phyloP scores from a whole-genome alignment of 805 yeast species.

The Wickerhamomyces kurtzmanii region DNA sequence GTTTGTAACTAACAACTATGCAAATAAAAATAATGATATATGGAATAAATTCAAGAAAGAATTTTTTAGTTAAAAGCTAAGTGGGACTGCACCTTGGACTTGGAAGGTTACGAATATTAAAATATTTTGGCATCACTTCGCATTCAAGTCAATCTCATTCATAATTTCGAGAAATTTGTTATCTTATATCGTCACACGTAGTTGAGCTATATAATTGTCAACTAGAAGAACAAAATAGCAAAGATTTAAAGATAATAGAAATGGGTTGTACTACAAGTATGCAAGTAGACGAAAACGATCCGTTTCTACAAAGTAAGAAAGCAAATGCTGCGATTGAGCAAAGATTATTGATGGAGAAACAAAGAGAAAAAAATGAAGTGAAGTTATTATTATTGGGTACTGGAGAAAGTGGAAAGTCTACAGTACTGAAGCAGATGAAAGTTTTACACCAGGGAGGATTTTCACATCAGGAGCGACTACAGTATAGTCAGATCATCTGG shows the following conservation, averaged over 20 bases:
- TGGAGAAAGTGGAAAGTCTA: conserved; percentile 92
- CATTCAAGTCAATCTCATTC: no score
- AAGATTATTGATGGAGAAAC: conserved; percentile 40
- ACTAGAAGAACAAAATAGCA: no score
- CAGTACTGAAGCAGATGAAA: conserved; percentile 83
- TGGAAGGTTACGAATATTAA: no score
- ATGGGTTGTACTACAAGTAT: conserved; percentile 73
- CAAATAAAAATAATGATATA: no score
- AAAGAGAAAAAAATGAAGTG: conserved; percentile 46
- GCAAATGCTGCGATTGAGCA: conserved; percentile 61
- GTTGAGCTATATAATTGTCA: no score
- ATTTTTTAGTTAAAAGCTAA: no score
- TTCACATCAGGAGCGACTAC: conserved; percentile 64
- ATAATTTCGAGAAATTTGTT: no score
- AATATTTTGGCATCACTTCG: no score
- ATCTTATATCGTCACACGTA: no score
- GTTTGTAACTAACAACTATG: no score
- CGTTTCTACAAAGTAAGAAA: conserved; percentile 40
- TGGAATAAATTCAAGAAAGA: no score
- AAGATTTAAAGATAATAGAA: neutral
- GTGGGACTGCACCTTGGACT: no score
- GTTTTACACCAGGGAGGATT: conserved; percentile 83
- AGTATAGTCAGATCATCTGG: conserved; percentile 87
- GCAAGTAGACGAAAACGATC: conserved; percentile 34
- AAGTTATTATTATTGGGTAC: conserved; percentile 81